Conservation (phyloP, 805 yeast genomes). For the Nakazawaea anatomiae region DNA sequence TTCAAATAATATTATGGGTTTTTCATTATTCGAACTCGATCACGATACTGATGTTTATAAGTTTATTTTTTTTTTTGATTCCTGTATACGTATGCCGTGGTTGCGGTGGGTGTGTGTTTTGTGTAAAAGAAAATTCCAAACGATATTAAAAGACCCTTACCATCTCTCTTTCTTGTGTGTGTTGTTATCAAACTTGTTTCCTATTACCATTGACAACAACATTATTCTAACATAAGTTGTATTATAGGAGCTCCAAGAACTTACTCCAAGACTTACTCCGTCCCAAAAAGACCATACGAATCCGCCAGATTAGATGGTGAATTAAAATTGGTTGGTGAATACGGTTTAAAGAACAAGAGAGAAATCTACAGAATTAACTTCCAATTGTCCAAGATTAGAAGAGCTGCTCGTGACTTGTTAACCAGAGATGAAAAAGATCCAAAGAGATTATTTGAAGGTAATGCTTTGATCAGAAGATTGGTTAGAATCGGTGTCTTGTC, state of each 20-base stretch:
- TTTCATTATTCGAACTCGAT: neutral
- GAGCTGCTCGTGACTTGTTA: conserved; percentile 99
- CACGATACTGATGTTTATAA: neutral
- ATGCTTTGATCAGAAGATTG: conserved; percentile 99
- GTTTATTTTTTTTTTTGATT: neutral
- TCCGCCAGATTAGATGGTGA: conserved; percentile 99
- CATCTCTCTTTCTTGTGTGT: too few species aligned
- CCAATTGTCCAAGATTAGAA: conserved; percentile 99
- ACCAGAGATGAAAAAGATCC: conserved; percentile 99
- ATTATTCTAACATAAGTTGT: conserved; percentile 1
- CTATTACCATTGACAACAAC: too few species aligned
- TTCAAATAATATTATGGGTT: too few species aligned
- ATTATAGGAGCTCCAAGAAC: conserved; percentile 93
- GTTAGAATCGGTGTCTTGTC: conserved; percentile 98
- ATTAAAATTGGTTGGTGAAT: conserved; percentile 99
- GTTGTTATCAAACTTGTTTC: too few species aligned
- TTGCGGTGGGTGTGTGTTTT: too few species aligned
- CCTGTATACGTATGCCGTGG: too few species aligned
- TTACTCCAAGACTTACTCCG: conserved; percentile 98
- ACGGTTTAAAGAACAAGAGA: conserved; percentile 99
- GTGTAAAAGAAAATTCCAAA: neutral
- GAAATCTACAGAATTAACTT: conserved; percentile 99
- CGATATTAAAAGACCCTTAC: too few species aligned
- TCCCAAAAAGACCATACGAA: conserved; percentile 99
- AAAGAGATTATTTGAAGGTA: conserved; percentile 99